Percentiles rank a stretch among this genome's conserved stretches.
Evolutionary conservation across 179 eudicot genomes (phyloP).

Genomic region (Beta macrorhiza): DNA sequence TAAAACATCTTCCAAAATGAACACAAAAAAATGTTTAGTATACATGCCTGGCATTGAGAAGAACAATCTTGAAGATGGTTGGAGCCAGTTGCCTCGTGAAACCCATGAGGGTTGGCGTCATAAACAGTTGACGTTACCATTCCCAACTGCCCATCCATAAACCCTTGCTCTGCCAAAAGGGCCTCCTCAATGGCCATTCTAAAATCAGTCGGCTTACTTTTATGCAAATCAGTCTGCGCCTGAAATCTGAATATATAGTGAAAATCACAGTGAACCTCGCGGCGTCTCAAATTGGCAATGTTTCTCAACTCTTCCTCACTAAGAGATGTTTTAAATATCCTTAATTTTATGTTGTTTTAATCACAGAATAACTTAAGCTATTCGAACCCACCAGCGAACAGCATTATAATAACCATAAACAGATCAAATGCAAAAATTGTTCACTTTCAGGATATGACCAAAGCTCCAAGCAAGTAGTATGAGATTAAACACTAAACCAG

Average conservation of each 20-base stretch:
- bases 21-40: neutral
- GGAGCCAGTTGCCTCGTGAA: constrained; percentile 51
- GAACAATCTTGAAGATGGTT: constrained; percentile 45
- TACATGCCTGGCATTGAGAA: constrained; percentile 50
- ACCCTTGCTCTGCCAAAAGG: constrained; percentile 69
- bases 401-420: neutral
- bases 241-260: constrained; percentile 57
- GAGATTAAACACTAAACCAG: neutral
- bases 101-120: constrained; percentile 33
- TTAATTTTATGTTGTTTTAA: neutral
- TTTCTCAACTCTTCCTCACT: neutral
- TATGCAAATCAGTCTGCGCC: constrained; percentile 88
- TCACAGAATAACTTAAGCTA: neutral
- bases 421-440: neutral
- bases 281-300: neutral
- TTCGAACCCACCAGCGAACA: neutral
- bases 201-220: constrained; percentile 82
- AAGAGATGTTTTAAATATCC: neutral
- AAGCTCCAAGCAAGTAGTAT: neutral
- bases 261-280: constrained; percentile 11
- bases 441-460: neutral
- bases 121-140: constrained; percentile 35
- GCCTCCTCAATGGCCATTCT: constrained; percentile 90
- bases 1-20: neutral
- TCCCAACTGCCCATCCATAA: constrained; percentile 39